phyloP scores from a whole-genome alignment of 163 green algal species.

The Coccomyxa subellipsoidea region DNA sequence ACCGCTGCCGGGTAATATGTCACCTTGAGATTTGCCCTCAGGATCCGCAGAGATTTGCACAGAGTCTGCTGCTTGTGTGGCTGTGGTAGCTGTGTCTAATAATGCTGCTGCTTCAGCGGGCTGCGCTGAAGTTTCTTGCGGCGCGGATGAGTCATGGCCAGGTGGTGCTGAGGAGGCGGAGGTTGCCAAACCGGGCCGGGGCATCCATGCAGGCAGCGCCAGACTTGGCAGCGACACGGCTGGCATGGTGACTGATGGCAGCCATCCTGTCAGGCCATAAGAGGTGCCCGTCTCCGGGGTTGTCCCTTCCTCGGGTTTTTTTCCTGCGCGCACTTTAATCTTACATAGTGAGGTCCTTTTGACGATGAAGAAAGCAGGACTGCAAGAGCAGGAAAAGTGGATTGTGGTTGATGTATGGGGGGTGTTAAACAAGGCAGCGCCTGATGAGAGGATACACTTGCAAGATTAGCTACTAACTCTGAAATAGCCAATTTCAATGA shows the following conservation, averaged over 20 bases:
- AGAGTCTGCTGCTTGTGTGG: neutral
- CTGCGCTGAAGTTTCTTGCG: neutral
- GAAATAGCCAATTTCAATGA: no score
- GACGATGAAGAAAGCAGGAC: neutral
- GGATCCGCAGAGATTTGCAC: neutral
- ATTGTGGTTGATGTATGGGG: no score
- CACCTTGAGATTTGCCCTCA: neutral
- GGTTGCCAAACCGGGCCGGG: neutral
- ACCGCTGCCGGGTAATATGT: neutral
- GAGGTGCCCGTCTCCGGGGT: neutral
- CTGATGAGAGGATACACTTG: no score
- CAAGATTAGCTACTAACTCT: no score
- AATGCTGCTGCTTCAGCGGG: neutral
- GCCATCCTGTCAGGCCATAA: neutral
- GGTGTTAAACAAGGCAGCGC: no score
- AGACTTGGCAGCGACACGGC: neutral
- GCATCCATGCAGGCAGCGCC: neutral
- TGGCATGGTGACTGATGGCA: neutral
- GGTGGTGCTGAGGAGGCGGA: neutral
- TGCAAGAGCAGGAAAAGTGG: no score
- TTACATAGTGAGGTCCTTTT: neutral
- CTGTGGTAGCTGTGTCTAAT: neutral
- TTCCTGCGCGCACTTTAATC: neutral
- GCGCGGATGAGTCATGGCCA: neutral
- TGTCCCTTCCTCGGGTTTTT: neutral